Conservation (phyloP, 371 early-diverging fungal species). For the Saksenaea vasiformis region DNA sequence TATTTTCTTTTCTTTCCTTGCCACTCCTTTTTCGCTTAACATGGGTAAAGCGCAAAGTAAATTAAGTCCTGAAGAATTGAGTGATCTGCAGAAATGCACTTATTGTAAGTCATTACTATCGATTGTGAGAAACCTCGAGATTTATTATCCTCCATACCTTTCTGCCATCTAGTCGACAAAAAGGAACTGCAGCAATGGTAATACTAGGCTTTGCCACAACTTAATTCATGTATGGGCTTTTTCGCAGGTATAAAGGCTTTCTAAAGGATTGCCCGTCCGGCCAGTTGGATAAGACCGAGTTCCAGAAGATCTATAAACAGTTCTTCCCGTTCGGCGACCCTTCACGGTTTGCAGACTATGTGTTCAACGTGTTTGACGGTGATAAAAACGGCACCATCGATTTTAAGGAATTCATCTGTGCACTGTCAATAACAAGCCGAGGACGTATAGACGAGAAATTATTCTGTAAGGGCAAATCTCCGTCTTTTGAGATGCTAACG, state of each 20-base stretch:
- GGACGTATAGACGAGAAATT: slow-evolving; percentile 86
- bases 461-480: slow-evolving; percentile 53
- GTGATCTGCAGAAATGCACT: slow-evolving; percentile 76
- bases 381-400: slow-evolving; percentile 87
- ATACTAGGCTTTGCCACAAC: not conserved
- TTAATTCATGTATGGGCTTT: not conserved
- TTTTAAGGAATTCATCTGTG: slow-evolving; percentile 90
- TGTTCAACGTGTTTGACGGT: slow-evolving; percentile 85
- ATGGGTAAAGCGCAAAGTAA: slow-evolving; percentile 89
- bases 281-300: slow-evolving; percentile 78
- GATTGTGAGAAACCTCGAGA: not conserved
- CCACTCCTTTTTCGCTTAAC: slow-evolving; percentile 13
- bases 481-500: not conserved
- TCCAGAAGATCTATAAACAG: slow-evolving; percentile 91
- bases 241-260: slow-evolving; percentile 88
- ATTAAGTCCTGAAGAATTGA: slow-evolving; percentile 75
- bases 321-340: slow-evolving; percentile 97
- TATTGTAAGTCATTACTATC: slow-evolving; percentile 63
- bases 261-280: slow-evolving; percentile 89
- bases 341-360: slow-evolving; percentile 84
- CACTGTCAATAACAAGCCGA: slow-evolving; percentile 81
- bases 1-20: slow-evolving; percentile 3
- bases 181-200: slow-evolving; percentile 94
- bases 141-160: not conserved
- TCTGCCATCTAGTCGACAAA: slow-evolving; percentile 70